Evolutionary conservation across 371 early-diverging fungal genomes (phyloP).

Genomic region (Paraphysoderma sedebokerense): DNA sequence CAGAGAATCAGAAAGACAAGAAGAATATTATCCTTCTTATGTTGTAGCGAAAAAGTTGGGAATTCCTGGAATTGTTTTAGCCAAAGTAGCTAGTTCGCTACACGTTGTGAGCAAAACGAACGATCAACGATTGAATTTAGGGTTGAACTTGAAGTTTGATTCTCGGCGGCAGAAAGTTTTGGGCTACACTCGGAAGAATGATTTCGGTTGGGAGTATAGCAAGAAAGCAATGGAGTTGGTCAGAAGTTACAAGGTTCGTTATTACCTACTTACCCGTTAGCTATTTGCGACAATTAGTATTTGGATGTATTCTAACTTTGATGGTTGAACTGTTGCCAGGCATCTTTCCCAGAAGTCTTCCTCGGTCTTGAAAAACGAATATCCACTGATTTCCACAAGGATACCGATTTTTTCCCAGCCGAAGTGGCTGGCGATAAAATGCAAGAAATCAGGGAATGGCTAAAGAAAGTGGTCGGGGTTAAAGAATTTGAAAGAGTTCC

Average conservation of each 20-base stretch:
- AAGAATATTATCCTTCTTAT: slow-evolving; percentile 42
- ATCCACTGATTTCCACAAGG: slow-evolving; percentile 17
- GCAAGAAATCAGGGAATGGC: slow-evolving; percentile 41
- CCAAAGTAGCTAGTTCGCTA: slow-evolving; percentile 66
- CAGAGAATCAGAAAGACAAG: slow-evolving; percentile 13
- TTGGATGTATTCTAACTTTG: no score
- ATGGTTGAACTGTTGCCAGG: no score
- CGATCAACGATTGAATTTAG: slow-evolving; percentile 49
- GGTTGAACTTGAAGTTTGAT: slow-evolving; percentile 81
- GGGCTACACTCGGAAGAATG: slow-evolving; percentile 61
- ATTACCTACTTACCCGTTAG: no score
- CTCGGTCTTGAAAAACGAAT: slow-evolving; percentile 27
- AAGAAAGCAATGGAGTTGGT: slow-evolving; percentile 54
- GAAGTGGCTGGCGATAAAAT: slow-evolving; percentile 22
- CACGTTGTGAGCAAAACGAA: slow-evolving; percentile 31
- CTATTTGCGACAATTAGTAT: no score
- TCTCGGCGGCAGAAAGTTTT: slow-evolving; percentile 61
- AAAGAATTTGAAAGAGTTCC: slow-evolving; percentile 45
- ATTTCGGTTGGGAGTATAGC: slow-evolving; percentile 70
- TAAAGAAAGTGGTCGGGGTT: slow-evolving; percentile 31
- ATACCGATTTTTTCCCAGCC: slow-evolving; percentile 33
- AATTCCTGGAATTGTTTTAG: slow-evolving; percentile 41
- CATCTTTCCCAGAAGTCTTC: slow-evolving; percentile 41
- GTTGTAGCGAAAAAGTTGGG: slow-evolving; percentile 40
- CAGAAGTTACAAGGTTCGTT: slow-evolving; percentile 35